Evolutionary conservation across 805 yeast genomes (phyloP).

Genomic region (Starmerella vaccinii): DNA sequence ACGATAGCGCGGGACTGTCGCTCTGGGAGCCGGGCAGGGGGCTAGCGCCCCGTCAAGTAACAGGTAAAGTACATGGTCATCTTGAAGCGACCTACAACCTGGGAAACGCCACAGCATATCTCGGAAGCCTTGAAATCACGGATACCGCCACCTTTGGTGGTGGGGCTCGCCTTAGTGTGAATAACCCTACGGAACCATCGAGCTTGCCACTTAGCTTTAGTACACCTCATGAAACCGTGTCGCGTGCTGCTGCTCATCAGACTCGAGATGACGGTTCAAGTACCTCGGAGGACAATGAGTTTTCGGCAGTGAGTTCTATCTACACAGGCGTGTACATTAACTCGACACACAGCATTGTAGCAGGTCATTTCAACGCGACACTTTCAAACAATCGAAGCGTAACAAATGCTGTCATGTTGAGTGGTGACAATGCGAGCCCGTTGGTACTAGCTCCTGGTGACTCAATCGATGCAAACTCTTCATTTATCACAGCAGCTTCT

Average conservation of each 20-base stretch:
- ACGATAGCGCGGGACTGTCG: constrained; percentile 4
- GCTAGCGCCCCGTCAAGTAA: not conserved
- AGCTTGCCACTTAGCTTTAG: not conserved
- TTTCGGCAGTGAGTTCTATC: constrained; percentile 14
- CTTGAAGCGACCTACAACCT: constrained; percentile 2
- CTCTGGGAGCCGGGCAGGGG: constrained; percentile 11
- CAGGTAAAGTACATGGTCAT: constrained; percentile 13
- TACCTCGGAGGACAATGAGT: too few species aligned
- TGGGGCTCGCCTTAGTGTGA: not conserved
- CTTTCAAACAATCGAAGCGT: constrained; percentile 26
- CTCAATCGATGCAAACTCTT: not conserved
- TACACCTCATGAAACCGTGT: not conserved
- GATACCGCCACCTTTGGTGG: constrained; percentile 1
- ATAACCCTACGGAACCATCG: not conserved
- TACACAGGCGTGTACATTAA: constrained; percentile 38
- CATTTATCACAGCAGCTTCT: not conserved
- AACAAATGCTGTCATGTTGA: not conserved
- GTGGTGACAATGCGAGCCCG: not conserved
- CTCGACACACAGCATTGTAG: constrained; percentile 43
- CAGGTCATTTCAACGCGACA: constrained; percentile 45
- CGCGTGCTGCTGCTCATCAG: not conserved
- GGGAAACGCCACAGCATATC: constrained; percentile 20
- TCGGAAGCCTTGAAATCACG: constrained; percentile 28
- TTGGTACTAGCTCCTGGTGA: not conserved
- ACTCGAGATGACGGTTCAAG: too few species aligned